These are phyloP conservation scores for Heritiera fomes DNA, from an alignment of 345 rosid species.

Conservation along the genomic window DNA sequence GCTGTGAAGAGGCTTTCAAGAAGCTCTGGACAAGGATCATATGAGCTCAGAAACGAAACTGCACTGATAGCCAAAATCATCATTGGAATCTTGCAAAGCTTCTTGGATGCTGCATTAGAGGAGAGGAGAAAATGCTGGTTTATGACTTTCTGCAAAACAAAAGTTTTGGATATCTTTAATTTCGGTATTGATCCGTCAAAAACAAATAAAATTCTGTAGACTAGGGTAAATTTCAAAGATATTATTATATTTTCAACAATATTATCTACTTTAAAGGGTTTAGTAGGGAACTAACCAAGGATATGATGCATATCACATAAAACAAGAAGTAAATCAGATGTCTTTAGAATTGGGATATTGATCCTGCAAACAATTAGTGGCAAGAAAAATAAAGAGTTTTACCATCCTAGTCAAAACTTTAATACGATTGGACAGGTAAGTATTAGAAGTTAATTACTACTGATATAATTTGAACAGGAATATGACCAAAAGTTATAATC, in stretches of 20 bases:
- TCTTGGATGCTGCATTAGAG: neutral
- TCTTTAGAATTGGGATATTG: slow-evolving; percentile 21
- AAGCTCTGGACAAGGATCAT: slow-evolving; percentile 45
- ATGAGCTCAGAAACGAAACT: neutral
- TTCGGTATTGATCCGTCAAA: neutral
- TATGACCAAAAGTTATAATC: too few relatives aligned
- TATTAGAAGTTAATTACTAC: too few relatives aligned
- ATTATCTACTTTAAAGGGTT: neutral
- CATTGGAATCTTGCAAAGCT: slow-evolving; percentile 6
- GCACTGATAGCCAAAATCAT: neutral
- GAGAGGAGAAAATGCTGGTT: neutral
- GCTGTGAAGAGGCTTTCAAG: slow-evolving; percentile 52
- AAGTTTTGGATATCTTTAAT: neutral
- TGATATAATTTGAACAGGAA: too few relatives aligned
- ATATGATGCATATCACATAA: neutral
- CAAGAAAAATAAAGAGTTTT: neutral
- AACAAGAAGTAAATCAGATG: slow-evolving; percentile 22
- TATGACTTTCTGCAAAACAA: neutral
- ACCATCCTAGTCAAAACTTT: neutral
- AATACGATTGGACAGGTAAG: too few relatives aligned
- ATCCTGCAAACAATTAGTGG: slow-evolving; percentile 11
- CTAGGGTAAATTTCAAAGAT: too few relatives aligned
- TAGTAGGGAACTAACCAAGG: neutral
- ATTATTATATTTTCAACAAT: too few relatives aligned
- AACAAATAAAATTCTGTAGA: too few relatives aligned